Percentiles rank a stretch among this genome's conserved stretches.
Evolutionary conservation across 2,329 filamentous ascomycete genomes (phyloP).

Genomic region (Pyricularia pennisetigena): DNA sequence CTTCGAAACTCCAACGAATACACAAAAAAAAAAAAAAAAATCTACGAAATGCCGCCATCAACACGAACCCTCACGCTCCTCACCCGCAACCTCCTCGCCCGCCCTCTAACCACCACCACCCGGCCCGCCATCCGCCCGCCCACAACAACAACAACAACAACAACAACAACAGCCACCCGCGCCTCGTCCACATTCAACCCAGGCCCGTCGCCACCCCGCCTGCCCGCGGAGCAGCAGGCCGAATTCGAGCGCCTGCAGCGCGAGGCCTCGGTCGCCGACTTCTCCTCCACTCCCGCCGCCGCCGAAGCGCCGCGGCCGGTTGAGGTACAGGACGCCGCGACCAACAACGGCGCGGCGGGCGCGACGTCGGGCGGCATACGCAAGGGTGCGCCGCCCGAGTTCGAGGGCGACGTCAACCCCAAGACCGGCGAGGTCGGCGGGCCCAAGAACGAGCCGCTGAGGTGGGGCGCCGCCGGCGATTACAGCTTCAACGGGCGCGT

Average conservation of each 20-base stretch:
- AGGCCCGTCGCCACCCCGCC: slow-evolving; percentile 68
- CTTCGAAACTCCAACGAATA: not conserved
- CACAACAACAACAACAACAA: not conserved
- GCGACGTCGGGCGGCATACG: slow-evolving; percentile 45
- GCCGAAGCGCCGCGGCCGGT: slow-evolving; percentile 18
- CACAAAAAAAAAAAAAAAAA: not conserved
- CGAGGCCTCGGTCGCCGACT: slow-evolving; percentile 26
- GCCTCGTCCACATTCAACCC: slow-evolving; percentile 31
- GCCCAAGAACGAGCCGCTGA: slow-evolving; percentile 90
- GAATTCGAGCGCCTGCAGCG: slow-evolving; percentile 82
- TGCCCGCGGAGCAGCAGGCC: slow-evolving; percentile 81
- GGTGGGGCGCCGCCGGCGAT: slow-evolving; percentile 67
- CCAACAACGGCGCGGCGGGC: slow-evolving; percentile 43
- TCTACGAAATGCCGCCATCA: not conserved
- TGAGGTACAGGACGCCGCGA: slow-evolving; percentile 38
- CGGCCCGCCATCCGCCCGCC: not conserved
- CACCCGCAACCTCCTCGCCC: not conserved
- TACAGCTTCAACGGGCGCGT: slow-evolving; percentile 96
- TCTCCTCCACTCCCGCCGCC: slow-evolving; percentile 14
- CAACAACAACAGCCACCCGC: not conserved
- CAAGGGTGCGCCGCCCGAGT: slow-evolving; percentile 77
- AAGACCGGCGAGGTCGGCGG: slow-evolving; percentile 92
- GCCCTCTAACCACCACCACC: not conserved
- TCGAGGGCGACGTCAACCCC: slow-evolving; percentile 85
- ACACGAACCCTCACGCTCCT: not conserved